These are phyloP conservation scores for Schrenkiella parvula DNA, from an alignment of 345 rosid species.

Conservation along the genomic window DNA sequence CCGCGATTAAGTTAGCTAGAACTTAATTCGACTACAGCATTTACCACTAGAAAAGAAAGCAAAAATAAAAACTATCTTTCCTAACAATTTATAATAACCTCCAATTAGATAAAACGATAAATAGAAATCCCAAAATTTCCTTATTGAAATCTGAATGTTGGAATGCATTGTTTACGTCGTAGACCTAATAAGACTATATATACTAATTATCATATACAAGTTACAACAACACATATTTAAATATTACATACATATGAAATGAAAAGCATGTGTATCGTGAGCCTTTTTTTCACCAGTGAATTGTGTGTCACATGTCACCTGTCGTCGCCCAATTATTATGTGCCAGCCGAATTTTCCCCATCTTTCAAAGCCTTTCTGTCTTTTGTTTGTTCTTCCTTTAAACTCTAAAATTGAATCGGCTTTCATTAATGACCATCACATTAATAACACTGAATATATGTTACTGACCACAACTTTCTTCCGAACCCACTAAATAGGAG, in stretches of 20 bases:
- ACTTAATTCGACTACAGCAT: background rate
- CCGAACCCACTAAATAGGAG: constrained; percentile 12
- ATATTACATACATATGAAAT: background rate
- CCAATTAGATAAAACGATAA: background rate
- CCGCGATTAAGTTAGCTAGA: too few relatives aligned
- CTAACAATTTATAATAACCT: background rate
- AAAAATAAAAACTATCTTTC: too few relatives aligned
- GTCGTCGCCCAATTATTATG: constrained; percentile 28
- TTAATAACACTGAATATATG: background rate
- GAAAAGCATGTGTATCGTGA: constrained; percentile 16
- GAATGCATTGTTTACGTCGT: constrained; percentile 10
- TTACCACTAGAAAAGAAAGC: background rate
- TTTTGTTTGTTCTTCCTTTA: constrained; percentile 16
- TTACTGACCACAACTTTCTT: constrained; percentile 13
- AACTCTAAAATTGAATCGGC: constrained; percentile 3
- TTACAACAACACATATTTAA: background rate
- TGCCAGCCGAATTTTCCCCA: constrained; percentile 6
- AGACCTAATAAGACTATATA: constrained; percentile 15
- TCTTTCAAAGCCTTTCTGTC: background rate
- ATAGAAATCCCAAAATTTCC: background rate
- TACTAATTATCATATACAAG: too few relatives aligned
- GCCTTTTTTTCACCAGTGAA: constrained; percentile 26
- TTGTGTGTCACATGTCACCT: constrained; percentile 31
- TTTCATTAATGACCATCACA: constrained; percentile 11
- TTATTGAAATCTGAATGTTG: background rate